Percentiles rank a stretch among this genome's conserved stretches.
These are phyloP conservation scores for Penicillium sp. DNA, from an alignment of 2,329 filamentous ascomycete genomes.

Conservation along the genomic window DNA sequence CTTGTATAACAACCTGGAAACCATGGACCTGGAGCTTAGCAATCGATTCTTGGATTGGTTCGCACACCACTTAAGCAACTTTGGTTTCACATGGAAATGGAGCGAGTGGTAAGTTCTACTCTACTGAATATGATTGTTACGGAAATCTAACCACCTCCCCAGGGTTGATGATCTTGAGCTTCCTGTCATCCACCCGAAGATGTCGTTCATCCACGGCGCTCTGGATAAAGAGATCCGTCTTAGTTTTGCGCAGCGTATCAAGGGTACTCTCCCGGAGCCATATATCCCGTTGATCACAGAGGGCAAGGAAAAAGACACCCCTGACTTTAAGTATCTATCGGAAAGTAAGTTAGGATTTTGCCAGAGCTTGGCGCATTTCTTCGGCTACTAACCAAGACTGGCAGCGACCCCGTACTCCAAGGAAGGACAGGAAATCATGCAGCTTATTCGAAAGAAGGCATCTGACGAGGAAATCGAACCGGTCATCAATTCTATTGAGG, in stretches of 20 bases:
- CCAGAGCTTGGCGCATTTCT: background rate
- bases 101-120: slow-evolving; percentile 67
- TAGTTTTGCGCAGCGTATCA: slow-evolving; percentile 93
- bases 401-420: slow-evolving; percentile 72
- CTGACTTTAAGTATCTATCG: slow-evolving; percentile 83
- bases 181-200: slow-evolving; percentile 73
- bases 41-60: slow-evolving; percentile 97
- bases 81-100: slow-evolving; percentile 99
- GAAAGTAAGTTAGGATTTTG: slow-evolving; percentile 53
- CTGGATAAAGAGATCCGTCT: slow-evolving; percentile 95
- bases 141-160: slow-evolving; percentile 14
- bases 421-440: slow-evolving; percentile 76
- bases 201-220: slow-evolving; percentile 85
- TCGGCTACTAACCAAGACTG: slow-evolving; percentile 14
- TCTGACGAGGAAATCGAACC: slow-evolving; percentile 80
- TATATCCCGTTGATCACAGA: slow-evolving; percentile 77
- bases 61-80: slow-evolving; percentile 94
- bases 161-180: slow-evolving; percentile 76
- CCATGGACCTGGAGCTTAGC: slow-evolving; percentile 78
- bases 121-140: background rate
- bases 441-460: slow-evolving; percentile 76
- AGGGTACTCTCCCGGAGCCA: slow-evolving; percentile 79
- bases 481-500: slow-evolving; percentile 72
- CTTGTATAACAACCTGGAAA: slow-evolving; percentile 74
- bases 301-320: slow-evolving; percentile 91